A percentile compares a stretch with the other conserved stretches of the same genome.
phyloP scores from a whole-genome alignment of 2,329 filamentous ascomycete species.

The Cladosporium halotolerans region DNA sequence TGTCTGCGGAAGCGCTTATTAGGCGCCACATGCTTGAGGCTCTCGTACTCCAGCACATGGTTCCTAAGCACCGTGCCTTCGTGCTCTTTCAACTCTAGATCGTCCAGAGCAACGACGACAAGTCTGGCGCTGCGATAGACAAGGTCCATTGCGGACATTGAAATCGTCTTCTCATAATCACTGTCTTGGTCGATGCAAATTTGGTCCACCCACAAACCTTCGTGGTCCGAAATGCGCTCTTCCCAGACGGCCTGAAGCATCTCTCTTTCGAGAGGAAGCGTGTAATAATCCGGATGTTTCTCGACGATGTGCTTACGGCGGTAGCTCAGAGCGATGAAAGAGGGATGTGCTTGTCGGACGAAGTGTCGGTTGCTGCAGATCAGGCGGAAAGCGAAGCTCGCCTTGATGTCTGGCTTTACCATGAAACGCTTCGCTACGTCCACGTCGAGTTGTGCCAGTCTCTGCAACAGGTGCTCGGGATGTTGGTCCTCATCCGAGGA shows the following conservation, averaged over 20 bases:
- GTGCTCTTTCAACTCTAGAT: conserved; percentile 31
- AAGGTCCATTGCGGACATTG: conserved; percentile 37
- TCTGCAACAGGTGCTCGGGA: conserved; percentile 20
- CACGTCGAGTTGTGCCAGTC: conserved; percentile 19
- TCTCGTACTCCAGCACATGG: conserved; percentile 35
- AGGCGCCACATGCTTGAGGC: conserved; percentile 24
- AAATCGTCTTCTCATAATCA: conserved; percentile 34
- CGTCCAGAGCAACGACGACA: conserved; percentile 38
- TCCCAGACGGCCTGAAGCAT: conserved; percentile 38
- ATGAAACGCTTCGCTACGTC: conserved; percentile 24
- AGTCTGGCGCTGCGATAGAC: conserved; percentile 38
- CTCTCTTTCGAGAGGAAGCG: conserved; percentile 32
- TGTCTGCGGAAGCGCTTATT: conserved; percentile 28
- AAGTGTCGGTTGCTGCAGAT: conserved; percentile 31
- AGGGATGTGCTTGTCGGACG: conserved; percentile 29
- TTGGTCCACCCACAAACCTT: conserved; percentile 43
- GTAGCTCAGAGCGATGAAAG: conserved; percentile 41
- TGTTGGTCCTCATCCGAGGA: conserved; percentile 22
- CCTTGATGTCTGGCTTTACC: conserved; percentile 29
- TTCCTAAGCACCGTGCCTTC: conserved; percentile 33
- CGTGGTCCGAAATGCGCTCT: conserved; percentile 30
- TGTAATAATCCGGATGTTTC: conserved; percentile 31
- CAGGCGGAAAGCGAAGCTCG: conserved; percentile 32
- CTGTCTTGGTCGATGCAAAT: conserved; percentile 39
- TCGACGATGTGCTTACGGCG: conserved; percentile 32